phyloP scores from a whole-genome alignment of 73 alveolate genomes.

The Blepharisma japonicum region DNA sequence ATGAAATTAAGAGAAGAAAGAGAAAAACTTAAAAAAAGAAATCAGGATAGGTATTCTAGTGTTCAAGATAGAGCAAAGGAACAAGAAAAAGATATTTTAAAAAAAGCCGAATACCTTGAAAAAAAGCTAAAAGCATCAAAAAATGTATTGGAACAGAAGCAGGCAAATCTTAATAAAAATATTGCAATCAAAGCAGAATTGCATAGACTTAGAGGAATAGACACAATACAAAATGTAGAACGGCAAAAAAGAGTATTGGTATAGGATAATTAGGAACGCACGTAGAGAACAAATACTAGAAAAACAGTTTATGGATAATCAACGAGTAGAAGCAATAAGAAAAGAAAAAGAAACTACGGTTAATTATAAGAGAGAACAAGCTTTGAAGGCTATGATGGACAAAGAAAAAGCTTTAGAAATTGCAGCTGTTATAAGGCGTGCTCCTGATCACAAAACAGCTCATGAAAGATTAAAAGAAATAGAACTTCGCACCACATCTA shows the following conservation, averaged over 20 bases:
- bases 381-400: conserved; percentile 20
- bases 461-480: too few species aligned
- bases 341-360: neutral
- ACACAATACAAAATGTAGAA: neutral
- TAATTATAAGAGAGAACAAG: neutral
- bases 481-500: too few species aligned
- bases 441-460: conserved; percentile 11
- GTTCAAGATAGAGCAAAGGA: too few species aligned
- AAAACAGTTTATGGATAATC: conserved; percentile 14
- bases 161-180: neutral
- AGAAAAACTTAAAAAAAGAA: too few species aligned
- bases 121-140: neutral
- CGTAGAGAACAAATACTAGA: conserved; percentile 9
- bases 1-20: too few species aligned
- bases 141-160: neutral
- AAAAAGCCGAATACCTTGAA: neutral
- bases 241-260: conserved; percentile 14
- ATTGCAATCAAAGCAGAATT: neutral
- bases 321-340: neutral
- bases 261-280: neutral
- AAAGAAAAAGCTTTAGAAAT: conserved; percentile 11
- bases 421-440: neutral
- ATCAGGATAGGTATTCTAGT: too few species aligned
- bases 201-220: neutral
- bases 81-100: neutral